Percentiles rank a stretch among this genome's conserved stretches.
phyloP scores from a whole-genome alignment of 129 eudicot genomes.

The Apium graveolens region DNA sequence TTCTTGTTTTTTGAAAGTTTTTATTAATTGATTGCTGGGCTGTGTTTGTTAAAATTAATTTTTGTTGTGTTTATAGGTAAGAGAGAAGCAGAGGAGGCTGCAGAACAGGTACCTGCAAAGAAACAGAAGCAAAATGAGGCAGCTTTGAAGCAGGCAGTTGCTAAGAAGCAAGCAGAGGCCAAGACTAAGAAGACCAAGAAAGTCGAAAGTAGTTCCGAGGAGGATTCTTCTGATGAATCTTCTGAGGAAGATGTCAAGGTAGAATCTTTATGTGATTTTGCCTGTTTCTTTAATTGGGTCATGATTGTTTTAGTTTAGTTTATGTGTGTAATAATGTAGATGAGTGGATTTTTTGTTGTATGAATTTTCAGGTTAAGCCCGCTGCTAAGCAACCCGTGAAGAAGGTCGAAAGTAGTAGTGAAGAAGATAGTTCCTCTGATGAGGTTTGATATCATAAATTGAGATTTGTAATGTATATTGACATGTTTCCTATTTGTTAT shows the following conservation, averaged over 20 bases:
- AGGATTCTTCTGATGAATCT: conserved; percentile 28
- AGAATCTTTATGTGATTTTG: not conserved
- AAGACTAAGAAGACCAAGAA: conserved; percentile 32
- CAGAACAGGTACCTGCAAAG: conserved; percentile 27
- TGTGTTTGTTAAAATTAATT: not conserved
- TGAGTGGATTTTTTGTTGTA: not conserved
- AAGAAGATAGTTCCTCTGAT: conserved; percentile 6
- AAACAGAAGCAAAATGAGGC: conserved; percentile 32
- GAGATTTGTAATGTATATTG: not conserved
- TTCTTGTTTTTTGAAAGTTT: not conserved
- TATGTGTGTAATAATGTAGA: not conserved
- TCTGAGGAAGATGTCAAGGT: conserved; percentile 35
- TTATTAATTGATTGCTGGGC: not conserved
- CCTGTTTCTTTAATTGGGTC: not conserved
- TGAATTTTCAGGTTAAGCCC: conserved; percentile 8
- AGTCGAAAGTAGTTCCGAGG: conserved; percentile 20
- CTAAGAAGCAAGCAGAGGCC: conserved; percentile 19
- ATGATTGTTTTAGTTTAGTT: not conserved
- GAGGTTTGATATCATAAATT: not conserved
- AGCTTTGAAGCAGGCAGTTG: conserved; percentile 17
- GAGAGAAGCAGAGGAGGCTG: conserved; percentile 39
- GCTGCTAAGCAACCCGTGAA: not conserved
- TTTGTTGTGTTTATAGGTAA: conserved; percentile 19
- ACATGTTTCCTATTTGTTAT: too few species aligned
- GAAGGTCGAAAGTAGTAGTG: not conserved